Base-by-base conservation (phyloP, 129 eudicot species). In the Apium graveolens region DNA sequence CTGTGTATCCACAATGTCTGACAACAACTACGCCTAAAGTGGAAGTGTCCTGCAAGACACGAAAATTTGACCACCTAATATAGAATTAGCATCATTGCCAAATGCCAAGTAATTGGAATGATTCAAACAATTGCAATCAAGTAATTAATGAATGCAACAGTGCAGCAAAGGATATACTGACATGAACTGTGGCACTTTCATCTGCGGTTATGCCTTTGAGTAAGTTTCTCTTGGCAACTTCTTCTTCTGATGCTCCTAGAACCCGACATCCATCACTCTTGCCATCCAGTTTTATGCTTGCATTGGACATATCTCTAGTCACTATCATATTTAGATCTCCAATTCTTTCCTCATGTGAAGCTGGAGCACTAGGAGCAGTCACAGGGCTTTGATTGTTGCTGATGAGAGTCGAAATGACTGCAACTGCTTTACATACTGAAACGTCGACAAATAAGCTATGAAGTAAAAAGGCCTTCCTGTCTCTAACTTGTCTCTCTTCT, bases 201-300 rank as follows among this genome's bases (percentile, higher is more conserved):
- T 95, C 98, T 66, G 98, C 98, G 32, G 98, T 95, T 81, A 95
- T 83, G 80, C 98, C 98, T 82, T 95, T 95, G 74, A 95, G 86
- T 83, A 95, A 79, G 85, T 95, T 95, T 79, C 97, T 83, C 83
- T 87, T 83, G 24, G 97, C 92, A 78, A 91, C 91, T 82, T 91
- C 96, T 82, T 90, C 94, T 10, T 80, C 86, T 69, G 96, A 80
- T 79, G 91, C 73, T 66, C 92, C 92, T 62, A 91, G 97, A 80
- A 91, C 93, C 80, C 55, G 90, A 81, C 84, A 85, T 45, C 97
- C 98, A 77, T 95, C 98, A 69, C 87, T 88, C 81, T 95, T 95
- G 70, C 89, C 83, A 74, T 91, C 98, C 85, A 86, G 68, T 84
- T 95, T 95, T 13, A 75, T 70, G 83, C 98, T 91, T 55, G 93